A percentile compares a stretch with the other conserved stretches of the same genome.
Evolutionary conservation across 306 rosid species (phyloP).

Genomic region (Prunus mongolica): DNA sequence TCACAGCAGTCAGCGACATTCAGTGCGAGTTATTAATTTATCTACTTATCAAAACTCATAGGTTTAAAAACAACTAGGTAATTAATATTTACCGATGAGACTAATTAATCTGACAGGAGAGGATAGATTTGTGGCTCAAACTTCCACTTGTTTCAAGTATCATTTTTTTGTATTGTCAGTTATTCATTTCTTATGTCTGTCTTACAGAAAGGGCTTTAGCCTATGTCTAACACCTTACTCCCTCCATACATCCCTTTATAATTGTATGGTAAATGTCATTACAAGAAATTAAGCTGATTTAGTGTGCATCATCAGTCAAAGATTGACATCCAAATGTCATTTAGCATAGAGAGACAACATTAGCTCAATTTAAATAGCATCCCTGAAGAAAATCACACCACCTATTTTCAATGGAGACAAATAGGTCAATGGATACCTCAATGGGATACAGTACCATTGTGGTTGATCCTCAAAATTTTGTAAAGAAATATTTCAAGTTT

Average conservation of each 20-base stretch:
- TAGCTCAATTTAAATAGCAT: neutral
- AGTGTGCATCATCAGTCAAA: neutral
- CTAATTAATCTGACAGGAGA: neutral
- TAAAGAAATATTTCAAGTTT: neutral
- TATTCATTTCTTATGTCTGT: neutral
- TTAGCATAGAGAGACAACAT: neutral
- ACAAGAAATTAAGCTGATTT: neutral
- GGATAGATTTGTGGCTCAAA: neutral
- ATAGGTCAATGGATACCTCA: neutral
- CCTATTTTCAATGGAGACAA: neutral
- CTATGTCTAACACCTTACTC: too few species aligned
- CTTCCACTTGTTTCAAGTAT: neutral
- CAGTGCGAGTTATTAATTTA: neutral
- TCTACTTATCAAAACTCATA: neutral
- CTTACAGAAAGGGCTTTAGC: neutral
- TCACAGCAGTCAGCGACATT: neutral
- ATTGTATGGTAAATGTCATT: neutral
- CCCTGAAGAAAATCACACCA: neutral
- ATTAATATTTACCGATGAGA: neutral
- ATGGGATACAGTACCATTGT: neutral
- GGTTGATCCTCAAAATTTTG: neutral
- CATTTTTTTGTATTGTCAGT: neutral
- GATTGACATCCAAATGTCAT: neutral
- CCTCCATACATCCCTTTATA: neutral
- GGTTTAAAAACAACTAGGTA: neutral